Evolutionary conservation across 495 filamentous ascomycete species (phyloP), one percentile per base, ranked within the genome.

Genomic region (Halenospora varia): DNA sequence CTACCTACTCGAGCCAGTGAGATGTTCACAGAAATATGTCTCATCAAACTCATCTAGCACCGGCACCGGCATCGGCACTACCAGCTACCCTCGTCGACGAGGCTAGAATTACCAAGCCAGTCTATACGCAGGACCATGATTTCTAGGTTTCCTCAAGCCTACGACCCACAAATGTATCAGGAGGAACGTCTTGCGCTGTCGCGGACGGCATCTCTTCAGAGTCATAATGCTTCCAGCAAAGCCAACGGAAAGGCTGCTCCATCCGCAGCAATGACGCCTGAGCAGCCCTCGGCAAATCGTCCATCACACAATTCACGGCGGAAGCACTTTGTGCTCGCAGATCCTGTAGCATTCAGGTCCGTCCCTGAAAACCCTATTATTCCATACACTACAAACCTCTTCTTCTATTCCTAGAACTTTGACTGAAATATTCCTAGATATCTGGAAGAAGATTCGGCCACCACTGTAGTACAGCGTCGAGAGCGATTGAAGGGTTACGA

Each of bases 381-480:
- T 35, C 13, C 35, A 41, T 22, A 10, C 35, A 24, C 24, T 25
- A 25, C 18, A 20, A 9, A 3, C 29, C 9, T n/a, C n/a, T 11
- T 29, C n/a, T 52, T 42, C 17, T 15, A 11, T 46, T 18, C 17
- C 8, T 17, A 22, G 45, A 23, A 55, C 44, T 24, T 51, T 9
- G 47, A 20, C 35, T 48, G 29, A 49, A 13, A 17, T 17, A 22
- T 23, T 24, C 2, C 2, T 47, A 84, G 88, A 62, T 98, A 95
- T 65, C 81, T 98, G 13, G 90, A 96, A 78, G 88, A 92, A 59
- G 94, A 98, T 56, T 76, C 88, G 1, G 83, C 82, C 0, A 89
- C 89, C 2, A 81, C 77, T 2, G 85, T 96, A 13, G 77, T 96
- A 10, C 80, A 89, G 57, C 86, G 88, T 25, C 81, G 83, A 47